Percentiles rank a stretch among this genome's conserved stretches.
Evolutionary conservation across 768 basidiomycete genomes (phyloP).

Genomic region (Cyclocybe cylindracea): DNA sequence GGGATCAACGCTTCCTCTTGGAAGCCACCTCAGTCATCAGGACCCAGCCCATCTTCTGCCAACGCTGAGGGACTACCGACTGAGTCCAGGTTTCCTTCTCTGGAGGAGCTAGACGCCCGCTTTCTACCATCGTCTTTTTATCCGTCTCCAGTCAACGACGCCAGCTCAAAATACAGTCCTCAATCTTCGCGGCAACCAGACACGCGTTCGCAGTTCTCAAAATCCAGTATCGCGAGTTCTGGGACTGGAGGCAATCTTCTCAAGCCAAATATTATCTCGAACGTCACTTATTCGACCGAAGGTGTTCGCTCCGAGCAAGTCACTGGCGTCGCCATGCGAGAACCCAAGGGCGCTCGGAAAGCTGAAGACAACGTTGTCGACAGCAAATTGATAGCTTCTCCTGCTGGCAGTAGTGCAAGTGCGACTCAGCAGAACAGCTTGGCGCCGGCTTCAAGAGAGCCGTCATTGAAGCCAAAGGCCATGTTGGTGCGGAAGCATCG

Average conservation of each 20-base stretch:
- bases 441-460: neutral
- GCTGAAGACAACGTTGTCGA: conserved; percentile 2
- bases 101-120: conserved; percentile 77
- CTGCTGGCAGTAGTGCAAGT: neutral
- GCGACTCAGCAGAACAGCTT: neutral
- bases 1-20: conserved; percentile 30
- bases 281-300: conserved; percentile 26
- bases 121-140: conserved; percentile 23
- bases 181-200: conserved; percentile 2
- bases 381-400: neutral
- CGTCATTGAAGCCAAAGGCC: conserved; percentile 33
- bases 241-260: conserved; percentile 16
- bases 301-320: conserved; percentile 58
- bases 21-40: conserved; percentile 27
- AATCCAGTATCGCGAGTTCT: conserved; percentile 11
- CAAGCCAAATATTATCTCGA: conserved; percentile 22
- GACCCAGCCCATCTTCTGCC: conserved; percentile 27
- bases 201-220: conserved; percentile 6
- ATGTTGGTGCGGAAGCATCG: conserved; percentile 50
- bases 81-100: conserved; percentile 82
- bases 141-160: conserved; percentile 20
- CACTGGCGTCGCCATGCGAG: conserved; percentile 55
- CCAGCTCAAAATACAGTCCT: conserved; percentile 12
- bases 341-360: conserved; percentile 24
- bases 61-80: conserved; percentile 44